These are phyloP conservation scores for Clitoria ternatea DNA, from an alignment of 306 rosid genomes.

Conservation along the genomic window DNA sequence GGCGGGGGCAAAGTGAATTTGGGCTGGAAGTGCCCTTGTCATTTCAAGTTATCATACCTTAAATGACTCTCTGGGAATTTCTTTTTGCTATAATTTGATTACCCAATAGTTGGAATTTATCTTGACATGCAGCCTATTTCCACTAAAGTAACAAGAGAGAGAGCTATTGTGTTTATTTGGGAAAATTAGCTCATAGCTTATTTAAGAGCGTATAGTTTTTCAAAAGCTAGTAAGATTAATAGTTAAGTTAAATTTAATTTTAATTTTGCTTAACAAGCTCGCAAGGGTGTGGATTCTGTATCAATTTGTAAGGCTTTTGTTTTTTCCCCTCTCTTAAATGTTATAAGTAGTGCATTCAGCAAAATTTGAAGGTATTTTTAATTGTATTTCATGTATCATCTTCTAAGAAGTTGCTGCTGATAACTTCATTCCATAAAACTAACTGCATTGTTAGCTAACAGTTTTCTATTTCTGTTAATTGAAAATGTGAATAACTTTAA, in stretches of 20 bases:
- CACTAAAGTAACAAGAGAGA: neutral
- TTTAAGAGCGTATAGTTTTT: too few relatives aligned
- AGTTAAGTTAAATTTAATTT: slow-evolving; percentile 4
- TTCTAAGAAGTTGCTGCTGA: neutral
- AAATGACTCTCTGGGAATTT: neutral
- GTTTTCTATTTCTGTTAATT: neutral
- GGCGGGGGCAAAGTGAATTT: neutral
- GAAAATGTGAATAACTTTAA: neutral
- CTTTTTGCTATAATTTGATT: neutral
- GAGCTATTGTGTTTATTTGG: too few relatives aligned
- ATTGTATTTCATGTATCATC: neutral
- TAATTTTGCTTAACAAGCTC: neutral
- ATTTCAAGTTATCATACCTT: neutral
- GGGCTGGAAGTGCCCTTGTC: neutral
- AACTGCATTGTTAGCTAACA: too few relatives aligned
- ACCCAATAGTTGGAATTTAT: neutral
- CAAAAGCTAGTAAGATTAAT: neutral
- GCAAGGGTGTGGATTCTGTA: neutral
- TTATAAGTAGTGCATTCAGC: neutral
- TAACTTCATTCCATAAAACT: neutral
- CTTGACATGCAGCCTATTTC: neutral
- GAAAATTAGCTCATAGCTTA: too few relatives aligned
- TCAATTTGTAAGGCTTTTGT: neutral
- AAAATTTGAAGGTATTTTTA: neutral
- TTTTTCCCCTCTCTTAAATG: neutral